These are phyloP conservation scores for Camellia granthamiana DNA, from an alignment of 148 eudicot genomes.

Conservation along the genomic window DNA sequence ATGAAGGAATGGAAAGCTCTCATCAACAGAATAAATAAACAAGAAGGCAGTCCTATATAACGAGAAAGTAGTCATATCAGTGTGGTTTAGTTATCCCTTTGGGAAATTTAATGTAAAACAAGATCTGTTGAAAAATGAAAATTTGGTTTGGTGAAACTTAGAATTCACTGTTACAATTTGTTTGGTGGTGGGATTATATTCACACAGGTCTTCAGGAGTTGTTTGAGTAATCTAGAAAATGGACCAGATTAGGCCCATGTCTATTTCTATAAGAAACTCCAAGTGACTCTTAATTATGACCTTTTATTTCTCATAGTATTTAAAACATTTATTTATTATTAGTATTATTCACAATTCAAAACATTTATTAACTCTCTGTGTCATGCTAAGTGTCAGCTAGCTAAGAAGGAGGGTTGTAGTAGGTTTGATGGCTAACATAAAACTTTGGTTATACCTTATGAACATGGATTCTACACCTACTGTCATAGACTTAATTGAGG, in stretches of 20 bases:
- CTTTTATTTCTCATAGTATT: background rate
- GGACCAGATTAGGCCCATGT: background rate
- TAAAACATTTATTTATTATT: too few species aligned
- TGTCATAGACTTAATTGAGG: background rate
- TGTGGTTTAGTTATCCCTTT: background rate
- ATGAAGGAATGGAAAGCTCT: background rate
- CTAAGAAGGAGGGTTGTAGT: background rate
- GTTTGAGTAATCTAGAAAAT: background rate
- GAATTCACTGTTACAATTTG: background rate
- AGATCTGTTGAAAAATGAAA: background rate
- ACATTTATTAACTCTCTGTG: background rate
- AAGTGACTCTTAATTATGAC: too few species aligned
- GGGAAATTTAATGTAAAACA: background rate
- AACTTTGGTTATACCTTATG: background rate
- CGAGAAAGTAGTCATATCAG: background rate
- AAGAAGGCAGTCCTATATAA: background rate
- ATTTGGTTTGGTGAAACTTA: background rate
- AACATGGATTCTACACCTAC: background rate
- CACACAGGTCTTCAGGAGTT: background rate
- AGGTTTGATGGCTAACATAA: background rate
- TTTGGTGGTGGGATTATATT: background rate
- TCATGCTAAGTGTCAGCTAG: background rate
- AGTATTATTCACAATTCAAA: background rate
- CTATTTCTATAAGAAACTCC: too few species aligned
- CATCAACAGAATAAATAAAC: background rate